These are phyloP conservation scores for Colletotrichum liaoningense DNA, from an alignment of 2,329 filamentous ascomycete species.

Conservation along the genomic window DNA sequence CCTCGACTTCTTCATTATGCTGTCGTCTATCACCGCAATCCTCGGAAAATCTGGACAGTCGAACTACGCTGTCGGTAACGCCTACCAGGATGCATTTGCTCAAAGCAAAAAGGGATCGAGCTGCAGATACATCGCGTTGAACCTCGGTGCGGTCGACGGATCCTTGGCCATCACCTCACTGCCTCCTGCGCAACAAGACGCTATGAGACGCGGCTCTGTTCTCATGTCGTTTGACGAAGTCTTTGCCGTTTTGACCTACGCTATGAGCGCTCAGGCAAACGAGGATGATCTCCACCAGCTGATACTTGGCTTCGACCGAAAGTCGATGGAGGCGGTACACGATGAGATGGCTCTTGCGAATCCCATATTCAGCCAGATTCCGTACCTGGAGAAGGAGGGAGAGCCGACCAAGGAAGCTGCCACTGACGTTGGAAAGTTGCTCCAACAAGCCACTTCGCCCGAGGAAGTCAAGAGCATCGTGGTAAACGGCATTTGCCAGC, in stretches of 20 bases:
- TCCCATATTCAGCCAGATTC: not conserved
- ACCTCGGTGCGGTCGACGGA: slow-evolving; percentile 38
- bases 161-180: slow-evolving; percentile 31
- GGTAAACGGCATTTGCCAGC: slow-evolving; percentile 36
- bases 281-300: slow-evolving; percentile 37
- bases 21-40: slow-evolving; percentile 20
- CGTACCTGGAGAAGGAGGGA: not conserved
- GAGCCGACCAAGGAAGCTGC: not conserved
- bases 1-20: slow-evolving; percentile 33
- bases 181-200: not conserved
- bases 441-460: slow-evolving; percentile 21
- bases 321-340: not conserved
- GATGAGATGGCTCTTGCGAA: slow-evolving; percentile 5
- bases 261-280: slow-evolving; percentile 37
- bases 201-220: slow-evolving; percentile 4
- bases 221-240: slow-evolving; percentile 40
- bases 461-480: slow-evolving; percentile 38
- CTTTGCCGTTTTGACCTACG: slow-evolving; percentile 38
- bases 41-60: slow-evolving; percentile 19
- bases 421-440: slow-evolving; percentile 18
- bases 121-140: slow-evolving; percentile 37
- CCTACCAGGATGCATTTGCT: slow-evolving; percentile 46
- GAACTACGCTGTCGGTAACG: slow-evolving; percentile 40
- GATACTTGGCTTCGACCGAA: slow-evolving; percentile 36
- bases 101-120: not conserved